phyloP scores from a whole-genome alignment of 169 alveolate species.

The Eimeria mitis region DNA sequence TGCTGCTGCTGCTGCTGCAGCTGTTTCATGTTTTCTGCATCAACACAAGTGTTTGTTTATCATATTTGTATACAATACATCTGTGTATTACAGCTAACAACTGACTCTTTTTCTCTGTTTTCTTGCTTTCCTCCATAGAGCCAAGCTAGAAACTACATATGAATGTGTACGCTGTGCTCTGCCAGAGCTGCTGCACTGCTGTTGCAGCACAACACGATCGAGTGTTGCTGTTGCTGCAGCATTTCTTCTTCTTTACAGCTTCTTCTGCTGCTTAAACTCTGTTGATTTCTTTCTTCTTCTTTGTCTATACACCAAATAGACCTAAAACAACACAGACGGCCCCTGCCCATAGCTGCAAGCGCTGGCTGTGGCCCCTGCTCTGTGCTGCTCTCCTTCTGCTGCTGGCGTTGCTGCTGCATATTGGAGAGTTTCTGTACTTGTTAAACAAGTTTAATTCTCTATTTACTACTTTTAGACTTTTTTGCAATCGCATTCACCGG shows the following conservation, averaged over 20 bases:
- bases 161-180: too few relatives aligned
- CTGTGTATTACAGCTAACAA: too few relatives aligned
- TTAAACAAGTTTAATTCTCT: neutral
- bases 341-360: neutral
- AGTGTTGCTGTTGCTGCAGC: neutral
- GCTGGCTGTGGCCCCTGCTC: too few relatives aligned
- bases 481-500: neutral
- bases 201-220: neutral
- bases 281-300: too few relatives aligned
- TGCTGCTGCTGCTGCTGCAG: neutral
- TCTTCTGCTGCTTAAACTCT: neutral
- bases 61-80: too few relatives aligned
- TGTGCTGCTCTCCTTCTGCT: neutral
- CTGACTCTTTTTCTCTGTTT: too few relatives aligned
- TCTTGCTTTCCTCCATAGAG: too few relatives aligned
- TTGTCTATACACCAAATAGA: too few relatives aligned
- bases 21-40: neutral
- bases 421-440: neutral
- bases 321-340: neutral
- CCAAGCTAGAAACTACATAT: too few relatives aligned
- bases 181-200: neutral
- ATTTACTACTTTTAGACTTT: neutral
- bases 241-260: neutral
- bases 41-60: too few relatives aligned
- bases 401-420: neutral